Percentiles rank a stretch among this genome's conserved stretches.
These are phyloP conservation scores for Termitomyces sp. DNA, from an alignment of 768 basidiomycete genomes.

Conservation along the genomic window DNA sequence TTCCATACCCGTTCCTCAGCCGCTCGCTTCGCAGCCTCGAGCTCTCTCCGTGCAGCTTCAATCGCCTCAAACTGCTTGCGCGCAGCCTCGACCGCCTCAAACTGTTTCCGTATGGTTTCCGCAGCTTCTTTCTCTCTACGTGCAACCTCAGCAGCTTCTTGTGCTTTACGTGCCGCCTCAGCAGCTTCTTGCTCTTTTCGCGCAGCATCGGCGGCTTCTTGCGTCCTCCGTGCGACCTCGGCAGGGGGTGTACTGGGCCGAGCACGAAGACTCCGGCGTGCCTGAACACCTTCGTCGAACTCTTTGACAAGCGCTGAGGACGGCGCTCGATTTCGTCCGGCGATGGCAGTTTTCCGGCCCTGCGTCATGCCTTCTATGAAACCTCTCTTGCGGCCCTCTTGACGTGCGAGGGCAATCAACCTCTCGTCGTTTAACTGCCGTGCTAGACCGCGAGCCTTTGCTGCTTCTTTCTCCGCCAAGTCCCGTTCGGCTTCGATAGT, in stretches of 20 bases:
- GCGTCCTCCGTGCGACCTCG: not conserved
- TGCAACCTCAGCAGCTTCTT: not conserved
- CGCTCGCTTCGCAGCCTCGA: slow-evolving; percentile 1
- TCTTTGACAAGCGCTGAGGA: slow-evolving; percentile 13
- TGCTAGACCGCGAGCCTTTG: slow-evolving; percentile 43
- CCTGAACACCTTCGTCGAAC: not conserved
- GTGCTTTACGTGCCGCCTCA: not conserved
- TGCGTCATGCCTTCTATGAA: slow-evolving; percentile 47
- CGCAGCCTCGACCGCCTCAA: not conserved
- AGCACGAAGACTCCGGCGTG: not conserved
- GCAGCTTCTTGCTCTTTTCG: not conserved
- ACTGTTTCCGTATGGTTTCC: not conserved
- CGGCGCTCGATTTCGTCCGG: slow-evolving; percentile 7
- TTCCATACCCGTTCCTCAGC: not conserved
- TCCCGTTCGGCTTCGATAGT: slow-evolving; percentile 26
- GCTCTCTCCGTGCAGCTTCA: slow-evolving; percentile 1
- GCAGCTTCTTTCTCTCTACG: not conserved
- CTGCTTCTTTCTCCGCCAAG: slow-evolving; percentile 26
- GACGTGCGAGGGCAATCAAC: slow-evolving; percentile 42
- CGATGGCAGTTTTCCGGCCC: slow-evolving; percentile 26
- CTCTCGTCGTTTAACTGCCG: slow-evolving; percentile 53
- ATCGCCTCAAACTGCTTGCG: not conserved
- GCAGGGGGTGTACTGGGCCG: not conserved
- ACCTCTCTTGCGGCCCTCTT: slow-evolving; percentile 45
- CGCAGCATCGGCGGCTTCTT: not conserved